phyloP scores from a whole-genome alignment of 2,329 filamentous ascomycete genomes.

The Pestalotiopsis sp. region DNA sequence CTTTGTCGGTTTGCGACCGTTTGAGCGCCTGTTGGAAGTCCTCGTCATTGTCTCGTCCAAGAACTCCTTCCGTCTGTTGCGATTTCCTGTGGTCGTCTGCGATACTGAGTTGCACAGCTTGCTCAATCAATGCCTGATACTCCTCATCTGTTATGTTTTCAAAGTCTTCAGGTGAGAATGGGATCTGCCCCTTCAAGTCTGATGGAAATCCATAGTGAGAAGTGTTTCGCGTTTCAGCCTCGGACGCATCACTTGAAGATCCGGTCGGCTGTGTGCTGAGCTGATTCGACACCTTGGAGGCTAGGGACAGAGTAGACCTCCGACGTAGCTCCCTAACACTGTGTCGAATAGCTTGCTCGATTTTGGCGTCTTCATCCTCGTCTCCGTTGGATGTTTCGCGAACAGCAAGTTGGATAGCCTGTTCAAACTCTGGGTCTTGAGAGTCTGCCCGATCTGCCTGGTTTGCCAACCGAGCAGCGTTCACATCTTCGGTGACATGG shows the following conservation, averaged over 20 bases:
- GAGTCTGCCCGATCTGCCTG: conserved; percentile 33
- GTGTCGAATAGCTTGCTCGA: conserved; percentile 75
- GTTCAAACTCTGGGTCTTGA: conserved; percentile 65
- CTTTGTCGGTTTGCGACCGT: conserved; percentile 26
- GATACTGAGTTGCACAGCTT: conserved; percentile 58
- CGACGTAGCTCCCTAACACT: conserved; percentile 62
- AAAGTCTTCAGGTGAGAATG: conserved; percentile 36
- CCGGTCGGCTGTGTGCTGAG: background rate
- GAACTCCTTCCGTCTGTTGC: conserved; percentile 24
- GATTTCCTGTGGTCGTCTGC: conserved; percentile 24
- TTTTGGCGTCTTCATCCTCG: conserved; percentile 66
- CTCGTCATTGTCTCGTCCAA: conserved; percentile 21
- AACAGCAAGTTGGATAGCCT: conserved; percentile 72
- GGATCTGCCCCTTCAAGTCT: conserved; percentile 23
- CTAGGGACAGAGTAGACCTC: conserved; percentile 24
- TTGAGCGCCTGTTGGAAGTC: conserved; percentile 23
- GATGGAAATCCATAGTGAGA: conserved; percentile 21
- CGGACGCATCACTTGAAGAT: background rate
- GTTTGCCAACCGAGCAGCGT: conserved; percentile 17
- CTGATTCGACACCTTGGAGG: conserved; percentile 1
- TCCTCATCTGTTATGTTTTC: conserved; percentile 57
- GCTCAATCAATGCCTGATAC: conserved; percentile 58
- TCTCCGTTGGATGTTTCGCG: conserved; percentile 72
- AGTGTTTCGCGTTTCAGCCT: background rate
- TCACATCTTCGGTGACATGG: conserved; percentile 22